Base-by-base conservation (phyloP, 2,329 filamentous ascomycete species). In the Monosporascus sp. region DNA sequence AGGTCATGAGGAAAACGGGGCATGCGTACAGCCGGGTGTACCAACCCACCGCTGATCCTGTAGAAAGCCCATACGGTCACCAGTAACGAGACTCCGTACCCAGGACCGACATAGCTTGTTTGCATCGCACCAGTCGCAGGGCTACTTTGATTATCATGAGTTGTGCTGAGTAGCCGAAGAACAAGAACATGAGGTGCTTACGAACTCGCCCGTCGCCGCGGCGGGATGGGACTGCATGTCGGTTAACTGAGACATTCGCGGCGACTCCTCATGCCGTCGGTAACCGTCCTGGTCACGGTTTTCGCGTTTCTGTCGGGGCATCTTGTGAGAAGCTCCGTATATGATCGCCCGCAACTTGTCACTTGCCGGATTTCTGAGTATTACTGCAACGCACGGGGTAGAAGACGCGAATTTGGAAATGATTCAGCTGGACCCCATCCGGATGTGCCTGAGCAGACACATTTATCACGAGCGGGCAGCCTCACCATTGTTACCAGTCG, bases 61-160 rank as follows among this genome's bases (percentile, higher is more conserved):
- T 75, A 80, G 60, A 79, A 78, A 0, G 74, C 68, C 76, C 76
- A 79, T 1, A 73, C 75, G 41, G 76, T 78, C 43, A 76, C 73
- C 15, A 75, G 69, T 35, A 79, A 64, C 36, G 72, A 72, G 52
- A 77, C 66, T 1, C 74, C 72, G 55, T 76, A 78, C 14, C 63
- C 66, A 8, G 76, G 57, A 2, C 72, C 62, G 38, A 75, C 70
- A 50, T 71, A 75, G 5, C 76, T 61, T n/a, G 67, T 61, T 24
- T 59, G 57, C 25, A 69, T 59, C 31, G 64, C 62, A 3, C 60
- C 59, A 9, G 43, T 51, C 3, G 56, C 47, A 7, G 50, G 52
- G 3, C 38, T 14, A 6, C 55, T 56, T 49, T 63, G 54, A 38
- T 62, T 53, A 63, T 60, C 66, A 68, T 66, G 31, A 67, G 56